Base-by-base conservation (phyloP, 2,329 filamentous ascomycete genomes). In the Ophiostoma quercus region DNA sequence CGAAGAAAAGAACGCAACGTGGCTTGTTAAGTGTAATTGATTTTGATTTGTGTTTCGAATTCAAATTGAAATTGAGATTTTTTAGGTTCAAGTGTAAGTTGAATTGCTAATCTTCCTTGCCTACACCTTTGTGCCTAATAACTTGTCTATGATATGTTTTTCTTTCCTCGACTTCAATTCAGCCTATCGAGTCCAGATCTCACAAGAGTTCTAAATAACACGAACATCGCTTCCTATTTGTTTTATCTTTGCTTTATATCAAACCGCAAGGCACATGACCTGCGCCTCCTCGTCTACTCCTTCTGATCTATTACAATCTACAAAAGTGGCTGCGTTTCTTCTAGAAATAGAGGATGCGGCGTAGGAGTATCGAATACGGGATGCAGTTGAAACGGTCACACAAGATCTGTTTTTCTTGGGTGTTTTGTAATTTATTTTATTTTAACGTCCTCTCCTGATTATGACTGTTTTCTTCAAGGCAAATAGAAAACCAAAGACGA, bases 351-450 rank as follows among this genome's bases (percentile, higher is more conserved):
- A 57, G 51, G 51, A 34, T 34, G 34, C 51, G 51, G 51, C 9
- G 12, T 16, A 57, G 51, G 51, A 57, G 51, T 57, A 57, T 57
- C 51, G n/a, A 57, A 57, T 57, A 57, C 51, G 43, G 51, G n/a
- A 9, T 7, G 51, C 51, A 29, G 2, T 5, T 57, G 51, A 57
- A 57, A 25, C 51, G 11, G 22, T 2, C 2, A 11, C 22, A 32
- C 57, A 7, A 62, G 9, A 57, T 25, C 8, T 51, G 12, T 25
- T 57, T 11, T 12, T 25, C 2, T 8, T 22, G 11, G 5, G 1
- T 25, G 1, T 57, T 57, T 57, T 12, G 12, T 57, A 1, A 12
- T 12, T 25, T 29, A 25, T 57, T 11, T 57, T 25, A 25, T 57
- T 25, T 3, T 57, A 11, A 34, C 34, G 34, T 57, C 22, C 22